Conservation (phyloP, 371 early-diverging fungal species). For the Nematocida major region DNA sequence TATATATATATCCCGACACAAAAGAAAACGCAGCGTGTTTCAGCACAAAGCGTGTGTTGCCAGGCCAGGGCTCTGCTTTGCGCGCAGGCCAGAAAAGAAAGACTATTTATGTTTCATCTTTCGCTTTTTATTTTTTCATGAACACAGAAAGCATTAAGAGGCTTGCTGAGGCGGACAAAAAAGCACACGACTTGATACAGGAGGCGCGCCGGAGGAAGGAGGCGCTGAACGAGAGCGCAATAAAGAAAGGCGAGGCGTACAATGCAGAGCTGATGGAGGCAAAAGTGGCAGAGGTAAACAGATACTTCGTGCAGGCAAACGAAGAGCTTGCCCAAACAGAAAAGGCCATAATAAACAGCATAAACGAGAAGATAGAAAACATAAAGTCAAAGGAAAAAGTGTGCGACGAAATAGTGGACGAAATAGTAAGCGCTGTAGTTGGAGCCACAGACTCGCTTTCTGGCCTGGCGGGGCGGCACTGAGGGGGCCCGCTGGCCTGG, state of each 20-base stretch:
- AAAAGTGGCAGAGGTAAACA: slow-evolving; percentile 26
- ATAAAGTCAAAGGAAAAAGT: slow-evolving; percentile 17
- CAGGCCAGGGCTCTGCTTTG: too few relatives aligned
- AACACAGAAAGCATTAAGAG: slow-evolving; percentile 42
- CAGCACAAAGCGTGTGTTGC: not conserved
- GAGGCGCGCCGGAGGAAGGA: slow-evolving; percentile 31
- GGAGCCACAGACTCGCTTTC: not conserved
- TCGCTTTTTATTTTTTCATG: slow-evolving; percentile 12
- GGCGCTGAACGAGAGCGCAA: not conserved
- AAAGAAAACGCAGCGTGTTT: not conserved
- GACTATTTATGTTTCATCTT: not conserved
- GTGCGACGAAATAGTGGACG: slow-evolving; percentile 6
- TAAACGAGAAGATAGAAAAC: slow-evolving; percentile 11
- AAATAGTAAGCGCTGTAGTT: not conserved
- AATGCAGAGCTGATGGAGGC: slow-evolving; percentile 1
- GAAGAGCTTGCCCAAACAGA: slow-evolving; percentile 28
- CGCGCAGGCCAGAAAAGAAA: not conserved
- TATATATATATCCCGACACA: not conserved
- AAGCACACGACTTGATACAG: slow-evolving; percentile 32
- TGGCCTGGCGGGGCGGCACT: not conserved
- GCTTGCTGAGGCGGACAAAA: slow-evolving; percentile 45
- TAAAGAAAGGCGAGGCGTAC: slow-evolving; percentile 23
- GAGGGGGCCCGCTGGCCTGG: too few relatives aligned
- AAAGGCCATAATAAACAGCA: not conserved
- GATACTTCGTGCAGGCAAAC: not conserved